These are phyloP conservation scores for Yamadazyma friedrichii DNA, from an alignment of 1,139 yeast species.

Conservation along the genomic window DNA sequence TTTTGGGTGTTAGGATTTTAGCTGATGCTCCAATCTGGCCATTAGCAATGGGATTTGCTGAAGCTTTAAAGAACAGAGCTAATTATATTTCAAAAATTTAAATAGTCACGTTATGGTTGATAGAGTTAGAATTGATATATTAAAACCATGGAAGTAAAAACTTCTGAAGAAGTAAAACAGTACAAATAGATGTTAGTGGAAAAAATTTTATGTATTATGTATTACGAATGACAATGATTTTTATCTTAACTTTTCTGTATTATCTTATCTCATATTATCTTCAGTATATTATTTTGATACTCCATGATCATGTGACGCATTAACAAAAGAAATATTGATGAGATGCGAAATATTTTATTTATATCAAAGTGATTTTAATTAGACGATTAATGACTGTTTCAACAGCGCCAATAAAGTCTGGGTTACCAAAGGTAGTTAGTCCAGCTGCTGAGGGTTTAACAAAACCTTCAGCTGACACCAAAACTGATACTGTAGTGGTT, in stretches of 20 bases:
- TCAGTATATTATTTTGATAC: no score
- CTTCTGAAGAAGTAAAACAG: neutral
- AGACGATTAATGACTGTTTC: constrained; percentile 3
- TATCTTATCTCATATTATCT: no score
- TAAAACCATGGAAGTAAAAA: no score
- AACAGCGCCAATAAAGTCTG: neutral
- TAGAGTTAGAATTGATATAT: no score
- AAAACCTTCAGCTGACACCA: neutral
- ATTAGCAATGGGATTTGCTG: constrained; percentile 70
- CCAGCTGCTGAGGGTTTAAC: neutral
- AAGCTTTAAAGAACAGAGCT: constrained; percentile 69
- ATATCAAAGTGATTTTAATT: neutral
- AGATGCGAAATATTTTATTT: neutral
- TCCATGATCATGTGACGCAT: no score
- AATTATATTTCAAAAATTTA: constrained; percentile 25
- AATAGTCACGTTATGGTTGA: neutral
- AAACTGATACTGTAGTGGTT: neutral
- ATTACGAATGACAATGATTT: neutral
- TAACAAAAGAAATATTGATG: no score
- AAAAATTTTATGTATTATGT: neutral
- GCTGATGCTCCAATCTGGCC: constrained; percentile 89
- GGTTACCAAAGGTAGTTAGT: neutral
- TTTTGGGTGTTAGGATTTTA: constrained; percentile 67
- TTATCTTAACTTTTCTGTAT: no score
- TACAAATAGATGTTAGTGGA: neutral